These are phyloP conservation scores for Boletus fagicola DNA, from an alignment of 768 basidiomycete genomes.

Conservation along the genomic window DNA sequence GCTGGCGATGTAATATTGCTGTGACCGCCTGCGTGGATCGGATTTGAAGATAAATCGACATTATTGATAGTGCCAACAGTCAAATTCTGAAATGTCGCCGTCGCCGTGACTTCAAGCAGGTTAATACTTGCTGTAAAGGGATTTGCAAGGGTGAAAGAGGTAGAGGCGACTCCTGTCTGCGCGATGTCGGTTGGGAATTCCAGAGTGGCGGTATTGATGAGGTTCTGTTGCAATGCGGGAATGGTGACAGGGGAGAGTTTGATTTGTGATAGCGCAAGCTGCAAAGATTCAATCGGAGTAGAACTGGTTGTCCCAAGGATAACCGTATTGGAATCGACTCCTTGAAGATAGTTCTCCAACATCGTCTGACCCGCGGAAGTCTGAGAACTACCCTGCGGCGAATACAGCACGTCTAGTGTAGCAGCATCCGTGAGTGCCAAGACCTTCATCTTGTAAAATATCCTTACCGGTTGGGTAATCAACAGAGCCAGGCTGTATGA, in stretches of 20 bases:
- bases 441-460: background rate
- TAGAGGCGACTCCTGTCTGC: constrained; percentile 56
- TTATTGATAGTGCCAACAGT: constrained; percentile 58
- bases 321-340: constrained; percentile 49
- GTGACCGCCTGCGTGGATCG: constrained; percentile 61
- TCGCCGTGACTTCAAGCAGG: constrained; percentile 52
- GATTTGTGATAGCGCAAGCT: constrained; percentile 59
- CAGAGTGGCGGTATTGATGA: constrained; percentile 56
- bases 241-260: constrained; percentile 59
- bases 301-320: constrained; percentile 56
- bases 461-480: constrained; percentile 53
- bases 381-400: constrained; percentile 51
- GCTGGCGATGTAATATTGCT: constrained; percentile 52
- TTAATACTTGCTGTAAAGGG: constrained; percentile 75
- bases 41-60: constrained; percentile 52
- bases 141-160: constrained; percentile 57
- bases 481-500: constrained; percentile 57
- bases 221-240: constrained; percentile 59
- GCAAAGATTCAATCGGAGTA: constrained; percentile 59
- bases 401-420: constrained; percentile 54
- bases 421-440: constrained; percentile 4
- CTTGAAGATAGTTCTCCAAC: constrained; percentile 70
- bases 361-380: constrained; percentile 51
- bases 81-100: constrained; percentile 53
- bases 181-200: constrained; percentile 63